Evolutionary conservation across 2,329 filamentous ascomycete genomes (phyloP).

Genomic region (Colletotrichum abscissum): DNA sequence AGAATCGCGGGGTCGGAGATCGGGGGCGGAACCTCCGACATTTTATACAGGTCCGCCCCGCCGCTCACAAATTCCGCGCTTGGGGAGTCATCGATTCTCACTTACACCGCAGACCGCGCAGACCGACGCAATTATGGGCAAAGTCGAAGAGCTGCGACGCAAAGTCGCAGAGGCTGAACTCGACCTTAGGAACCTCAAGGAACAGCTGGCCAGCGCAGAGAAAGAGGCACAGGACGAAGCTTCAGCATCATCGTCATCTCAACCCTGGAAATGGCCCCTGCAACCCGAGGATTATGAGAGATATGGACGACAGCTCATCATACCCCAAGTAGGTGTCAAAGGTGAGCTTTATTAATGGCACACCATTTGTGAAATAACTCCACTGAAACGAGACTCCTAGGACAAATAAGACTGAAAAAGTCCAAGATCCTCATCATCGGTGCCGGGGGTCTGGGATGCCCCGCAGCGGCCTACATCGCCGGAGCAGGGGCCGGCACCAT

Average conservation of each 20-base stretch:
- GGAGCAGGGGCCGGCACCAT: slow-evolving; percentile 88
- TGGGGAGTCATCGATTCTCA: slow-evolving; percentile 2
- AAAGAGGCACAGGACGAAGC: slow-evolving; percentile 36
- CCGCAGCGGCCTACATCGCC: slow-evolving; percentile 91
- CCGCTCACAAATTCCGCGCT: not conserved
- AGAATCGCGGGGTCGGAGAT: slow-evolving; percentile 13
- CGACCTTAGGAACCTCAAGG: slow-evolving; percentile 57
- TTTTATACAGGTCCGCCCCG: not conserved
- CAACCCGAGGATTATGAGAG: slow-evolving; percentile 80
- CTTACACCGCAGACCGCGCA: not conserved
- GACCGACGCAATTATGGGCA: slow-evolving; percentile 47
- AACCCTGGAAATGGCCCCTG: slow-evolving; percentile 73
- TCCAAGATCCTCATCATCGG: slow-evolving; percentile 85
- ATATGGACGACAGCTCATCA: slow-evolving; percentile 92
- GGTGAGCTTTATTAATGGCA: slow-evolving; percentile 56
- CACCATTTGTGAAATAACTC: too few species aligned
- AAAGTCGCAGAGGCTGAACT: slow-evolving; percentile 61
- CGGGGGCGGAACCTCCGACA: slow-evolving; percentile 23
- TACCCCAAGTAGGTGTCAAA: slow-evolving; percentile 81
- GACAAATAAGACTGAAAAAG: slow-evolving; percentile 64
- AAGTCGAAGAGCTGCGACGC: slow-evolving; percentile 52
- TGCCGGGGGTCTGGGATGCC: slow-evolving; percentile 90
- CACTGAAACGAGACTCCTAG: too few species aligned
- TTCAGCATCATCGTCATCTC: slow-evolving; percentile 11
- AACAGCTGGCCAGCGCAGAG: slow-evolving; percentile 57